Percentiles rank a stretch among this genome's conserved stretches.
Conservation (phyloP, 1,284 basidiomycete genomes). For the Xanthoconium separans region DNA sequence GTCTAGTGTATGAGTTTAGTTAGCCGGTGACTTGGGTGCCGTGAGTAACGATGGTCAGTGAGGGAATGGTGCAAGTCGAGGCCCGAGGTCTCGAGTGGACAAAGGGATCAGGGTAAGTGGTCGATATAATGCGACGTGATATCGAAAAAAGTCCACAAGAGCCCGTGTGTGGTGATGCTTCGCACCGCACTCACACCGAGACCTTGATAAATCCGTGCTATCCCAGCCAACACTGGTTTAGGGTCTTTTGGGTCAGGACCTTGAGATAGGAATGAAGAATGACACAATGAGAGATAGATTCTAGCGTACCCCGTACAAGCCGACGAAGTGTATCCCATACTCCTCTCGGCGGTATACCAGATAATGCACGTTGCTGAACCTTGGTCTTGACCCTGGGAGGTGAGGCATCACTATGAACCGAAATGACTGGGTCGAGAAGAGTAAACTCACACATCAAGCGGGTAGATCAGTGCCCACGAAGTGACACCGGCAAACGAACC, state of each 20-base stretch:
- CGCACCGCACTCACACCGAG: constrained; percentile 82
- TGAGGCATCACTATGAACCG: background rate
- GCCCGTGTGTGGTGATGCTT: constrained; percentile 80
- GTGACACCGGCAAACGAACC: constrained; percentile 82
- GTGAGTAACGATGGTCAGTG: constrained; percentile 17
- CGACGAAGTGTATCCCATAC: constrained; percentile 73
- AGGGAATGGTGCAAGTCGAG: constrained; percentile 3
- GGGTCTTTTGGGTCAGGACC: constrained; percentile 74
- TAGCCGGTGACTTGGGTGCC: constrained; percentile 6
- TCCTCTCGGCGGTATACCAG: constrained; percentile 67
- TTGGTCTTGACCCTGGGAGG: constrained; percentile 84
- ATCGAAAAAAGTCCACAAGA: constrained; percentile 84
- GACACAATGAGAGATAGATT: background rate
- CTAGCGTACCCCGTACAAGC: constrained; percentile 64
- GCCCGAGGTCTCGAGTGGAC: constrained; percentile 6
- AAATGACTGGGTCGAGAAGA: background rate
- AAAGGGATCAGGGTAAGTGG: constrained; percentile 46
- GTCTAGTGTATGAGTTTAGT: constrained; percentile 21
- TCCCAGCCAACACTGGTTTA: constrained; percentile 66
- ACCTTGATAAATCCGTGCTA: constrained; percentile 79
- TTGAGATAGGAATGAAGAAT: constrained; percentile 28
- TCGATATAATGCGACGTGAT: constrained; percentile 74
- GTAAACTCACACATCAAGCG: constrained; percentile 70
- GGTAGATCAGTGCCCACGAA: constrained; percentile 84
- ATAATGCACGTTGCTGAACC: constrained; percentile 84